Evolutionary conservation across 352 stramenopile genomes (phyloP), one percentile per base, ranked within the genome.

Genomic region (Phytophthora vignae): DNA sequence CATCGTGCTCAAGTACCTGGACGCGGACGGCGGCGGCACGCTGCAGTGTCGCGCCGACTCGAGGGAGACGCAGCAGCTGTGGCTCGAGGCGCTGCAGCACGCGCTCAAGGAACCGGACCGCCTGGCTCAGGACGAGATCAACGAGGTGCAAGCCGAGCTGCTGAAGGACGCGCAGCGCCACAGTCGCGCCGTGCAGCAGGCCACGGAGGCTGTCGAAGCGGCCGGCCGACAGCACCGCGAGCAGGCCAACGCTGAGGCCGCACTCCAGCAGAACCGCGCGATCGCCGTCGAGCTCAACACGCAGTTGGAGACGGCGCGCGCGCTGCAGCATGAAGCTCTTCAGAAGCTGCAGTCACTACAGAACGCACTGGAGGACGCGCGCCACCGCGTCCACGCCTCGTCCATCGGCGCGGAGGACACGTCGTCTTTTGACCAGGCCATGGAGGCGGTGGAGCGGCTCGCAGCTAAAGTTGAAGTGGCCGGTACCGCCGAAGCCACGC

Each of bases 121-220:
- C 2, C 85, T 95, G 53, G 79, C 87, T 1, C 74, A 90, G 46
- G 88, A 95, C 17, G 88, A 95, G 64, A 93, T 95, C 60, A 78
- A 89, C 5, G 84, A 93, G 22, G 83, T 82, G 2, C 88, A 94
- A 63, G 71, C 77, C 3, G 77, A 90, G 27, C 56, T 95, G 0
- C 33, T 78, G 17, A 27, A 67, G 0, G 84, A 93, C 40, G 57
- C 69, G 3, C 72, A 83, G 38, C 61, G 74, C 1, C 76, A 88
- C 29, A 75, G 76, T 33, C 71, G 77, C 21, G 85, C 81, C 2
- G 77, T 91, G 50, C 64, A 75, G n/a, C 64, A 74, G 4, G 85
- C 85, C 4, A 78, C 76, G 0, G 81, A 88, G 15, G 85, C 85
- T 0, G 85, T 92, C 3, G 59, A 77, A 11, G 69, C 62, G 2